Evolutionary conservation across 768 basidiomycete genomes (phyloP).

Genomic region (Termitomyces sp.): DNA sequence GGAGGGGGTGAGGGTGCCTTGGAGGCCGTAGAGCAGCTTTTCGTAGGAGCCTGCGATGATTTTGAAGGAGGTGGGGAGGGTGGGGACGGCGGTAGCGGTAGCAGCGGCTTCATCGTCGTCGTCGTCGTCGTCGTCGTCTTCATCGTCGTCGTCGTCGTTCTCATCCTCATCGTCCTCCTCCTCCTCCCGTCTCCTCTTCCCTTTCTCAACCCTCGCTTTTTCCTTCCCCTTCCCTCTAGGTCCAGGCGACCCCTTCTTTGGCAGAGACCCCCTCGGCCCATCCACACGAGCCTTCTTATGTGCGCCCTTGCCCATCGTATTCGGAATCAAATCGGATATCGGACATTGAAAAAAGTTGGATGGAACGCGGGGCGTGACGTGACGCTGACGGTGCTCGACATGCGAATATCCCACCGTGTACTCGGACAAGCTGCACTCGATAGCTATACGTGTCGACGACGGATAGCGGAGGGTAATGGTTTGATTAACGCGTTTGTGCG

Average conservation of each 20-base stretch:
- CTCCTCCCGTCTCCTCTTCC: not conserved
- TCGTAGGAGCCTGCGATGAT: slow-evolving; percentile 94
- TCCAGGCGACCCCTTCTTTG: not conserved
- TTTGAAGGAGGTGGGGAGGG: slow-evolving; percentile 67
- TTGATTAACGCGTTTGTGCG: slow-evolving; percentile 56
- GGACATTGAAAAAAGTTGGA: not conserved
- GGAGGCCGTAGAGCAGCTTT: slow-evolving; percentile 89
- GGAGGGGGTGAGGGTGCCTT: slow-evolving; percentile 49
- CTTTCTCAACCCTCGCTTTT: not conserved
- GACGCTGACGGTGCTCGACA: too few species aligned
- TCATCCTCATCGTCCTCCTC: slow-evolving; percentile 1
- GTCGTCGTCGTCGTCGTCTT: not conserved
- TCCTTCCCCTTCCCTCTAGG: slow-evolving; percentile 1
- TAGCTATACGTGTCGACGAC: slow-evolving; percentile 3
- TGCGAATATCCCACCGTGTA: not conserved
- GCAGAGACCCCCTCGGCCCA: not conserved
- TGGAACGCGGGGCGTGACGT: too few species aligned
- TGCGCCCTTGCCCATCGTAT: not conserved
- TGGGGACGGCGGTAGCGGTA: slow-evolving; percentile 1
- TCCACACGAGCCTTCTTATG: not conserved
- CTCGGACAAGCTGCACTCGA: not conserved
- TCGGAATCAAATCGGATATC: not conserved
- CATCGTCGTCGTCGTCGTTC: not conserved
- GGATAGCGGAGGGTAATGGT: slow-evolving; percentile 33
- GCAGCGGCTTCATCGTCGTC: slow-evolving; percentile 2